Conservation (phyloP, 495 filamentous ascomycete genomes). For the Penicillium odoratum region DNA sequence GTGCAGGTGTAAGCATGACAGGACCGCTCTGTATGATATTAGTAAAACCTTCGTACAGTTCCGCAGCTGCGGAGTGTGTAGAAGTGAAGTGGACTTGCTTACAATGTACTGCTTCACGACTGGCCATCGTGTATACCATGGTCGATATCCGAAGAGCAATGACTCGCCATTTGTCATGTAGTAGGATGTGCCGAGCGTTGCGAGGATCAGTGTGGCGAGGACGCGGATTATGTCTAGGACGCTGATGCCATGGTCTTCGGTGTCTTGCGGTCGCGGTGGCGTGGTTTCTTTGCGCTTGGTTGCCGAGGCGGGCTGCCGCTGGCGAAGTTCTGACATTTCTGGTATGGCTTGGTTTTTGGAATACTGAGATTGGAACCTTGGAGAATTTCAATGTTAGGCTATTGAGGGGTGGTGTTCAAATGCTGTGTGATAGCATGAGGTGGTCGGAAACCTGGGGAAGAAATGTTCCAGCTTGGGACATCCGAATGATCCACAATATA, state of each 20-base stretch:
- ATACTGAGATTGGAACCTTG: neutral
- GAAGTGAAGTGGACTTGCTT: constrained; percentile 13
- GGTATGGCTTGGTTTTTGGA: neutral
- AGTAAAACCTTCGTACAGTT: neutral
- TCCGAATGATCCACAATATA: neutral
- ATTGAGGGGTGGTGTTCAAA: neutral
- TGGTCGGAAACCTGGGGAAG: constrained; percentile 14
- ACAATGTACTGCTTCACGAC: constrained; percentile 66
- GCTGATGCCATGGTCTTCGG: constrained; percentile 42
- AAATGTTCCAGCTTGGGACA: neutral
- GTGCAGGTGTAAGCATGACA: constrained; percentile 63
- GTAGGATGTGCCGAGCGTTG: constrained; percentile 73
- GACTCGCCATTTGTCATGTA: constrained; percentile 72
- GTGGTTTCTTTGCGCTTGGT: constrained; percentile 4
- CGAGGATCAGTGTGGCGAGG: constrained; percentile 64
- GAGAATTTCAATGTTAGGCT: neutral
- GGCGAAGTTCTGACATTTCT: constrained; percentile 43
- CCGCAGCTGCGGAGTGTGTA: neutral
- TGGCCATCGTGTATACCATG: constrained; percentile 64
- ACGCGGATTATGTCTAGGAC: constrained; percentile 76
- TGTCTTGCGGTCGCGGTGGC: constrained; percentile 12
- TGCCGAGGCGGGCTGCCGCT: constrained; percentile 27
- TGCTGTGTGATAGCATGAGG: neutral
- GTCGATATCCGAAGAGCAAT: constrained; percentile 66
- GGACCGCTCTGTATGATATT: constrained; percentile 47